Base-by-base conservation (phyloP, 2,329 filamentous ascomycete species). In the Didymosphaeria variabile region DNA sequence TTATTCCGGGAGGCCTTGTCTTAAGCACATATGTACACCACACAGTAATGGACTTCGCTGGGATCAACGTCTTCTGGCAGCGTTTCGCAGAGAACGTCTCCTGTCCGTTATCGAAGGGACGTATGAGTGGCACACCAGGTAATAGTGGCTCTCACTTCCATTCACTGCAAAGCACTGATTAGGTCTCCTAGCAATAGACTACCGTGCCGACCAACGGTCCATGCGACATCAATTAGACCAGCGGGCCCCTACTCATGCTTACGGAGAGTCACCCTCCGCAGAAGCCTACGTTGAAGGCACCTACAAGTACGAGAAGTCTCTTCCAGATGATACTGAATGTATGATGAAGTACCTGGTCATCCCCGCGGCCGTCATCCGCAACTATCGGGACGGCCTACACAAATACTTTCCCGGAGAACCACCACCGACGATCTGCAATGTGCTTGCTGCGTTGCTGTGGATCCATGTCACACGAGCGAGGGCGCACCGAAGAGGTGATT, bases 11-110 rank as follows among this genome's bases (percentile, higher is more conserved):
- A 15, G 76, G 76, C 1, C 71, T 78, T 10, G 69, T 76, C 2
- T 54, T 78, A n/a, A 76, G 72, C 57, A 71, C 71, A 36, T 77
- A 77, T 58, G 66, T 69, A 52, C 73, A 76, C 26, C 76, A 78
- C 58, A 70, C 62, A 5, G 70, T 77, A 1, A 64, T 71, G 26
- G 76, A 78, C 55, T 75, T 72, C 32, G 70, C 71, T 7, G 75
- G 74, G 17, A 67, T 74, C 26, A 68, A 63, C 2, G 62, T 63
- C 7, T 75, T 77, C 51, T 75, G 71, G 71, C 63, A 67, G 31
- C 58, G 61, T 3, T 71, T 69, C 34, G 66, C 69, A 26, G 55
- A 68, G 19, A 70, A 73, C 26, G 69, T 77, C 6, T 69, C 70
- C 31, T 60, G 55, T 10, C 47, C 67, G 26, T 38, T 21, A 13